phyloP scores from a whole-genome alignment of 192 early-diverging fungal species.

The Umbelopsis sp. region DNA sequence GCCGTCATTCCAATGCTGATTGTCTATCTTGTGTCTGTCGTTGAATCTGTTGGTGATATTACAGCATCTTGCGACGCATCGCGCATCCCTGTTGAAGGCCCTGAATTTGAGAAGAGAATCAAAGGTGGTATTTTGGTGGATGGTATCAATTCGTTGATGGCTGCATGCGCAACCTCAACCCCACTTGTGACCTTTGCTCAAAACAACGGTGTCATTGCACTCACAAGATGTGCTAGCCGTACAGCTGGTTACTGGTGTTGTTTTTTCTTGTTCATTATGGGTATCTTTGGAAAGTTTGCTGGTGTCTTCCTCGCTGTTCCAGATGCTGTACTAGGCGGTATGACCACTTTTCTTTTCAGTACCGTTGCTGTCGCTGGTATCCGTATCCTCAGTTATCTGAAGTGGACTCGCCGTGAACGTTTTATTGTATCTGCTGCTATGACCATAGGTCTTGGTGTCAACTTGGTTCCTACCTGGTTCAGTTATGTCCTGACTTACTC shows the following conservation, averaged over 20 bases:
- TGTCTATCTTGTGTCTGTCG: constrained; percentile 45
- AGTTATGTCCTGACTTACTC: constrained; percentile 49
- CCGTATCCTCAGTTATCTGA: constrained; percentile 50
- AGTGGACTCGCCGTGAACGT: constrained; percentile 58
- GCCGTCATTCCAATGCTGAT: constrained; percentile 52
- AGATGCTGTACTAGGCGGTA: constrained; percentile 51
- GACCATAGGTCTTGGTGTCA: constrained; percentile 50
- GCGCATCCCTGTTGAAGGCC: constrained; percentile 49
- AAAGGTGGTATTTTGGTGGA: constrained; percentile 57
- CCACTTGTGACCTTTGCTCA: constrained; percentile 60
- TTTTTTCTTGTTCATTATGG: constrained; percentile 50
- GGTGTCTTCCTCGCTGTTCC: constrained; percentile 49
- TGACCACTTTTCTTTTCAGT: constrained; percentile 55
- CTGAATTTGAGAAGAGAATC: constrained; percentile 53
- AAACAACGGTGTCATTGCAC: constrained; percentile 59
- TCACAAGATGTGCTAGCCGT: constrained; percentile 57
- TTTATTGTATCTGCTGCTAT: constrained; percentile 52
- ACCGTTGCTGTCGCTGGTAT: constrained; percentile 59
- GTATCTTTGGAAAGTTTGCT: constrained; percentile 54
- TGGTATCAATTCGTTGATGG: constrained; percentile 43
- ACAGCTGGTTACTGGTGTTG: constrained; percentile 58
- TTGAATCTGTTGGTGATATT: constrained; percentile 54
- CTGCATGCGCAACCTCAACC: constrained; percentile 46
- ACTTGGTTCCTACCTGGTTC: constrained; percentile 52
- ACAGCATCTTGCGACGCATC: constrained; percentile 59